These are phyloP conservation scores for Selenicereus undatus DNA, from an alignment of 148 eudicot species.

Conservation along the genomic window DNA sequence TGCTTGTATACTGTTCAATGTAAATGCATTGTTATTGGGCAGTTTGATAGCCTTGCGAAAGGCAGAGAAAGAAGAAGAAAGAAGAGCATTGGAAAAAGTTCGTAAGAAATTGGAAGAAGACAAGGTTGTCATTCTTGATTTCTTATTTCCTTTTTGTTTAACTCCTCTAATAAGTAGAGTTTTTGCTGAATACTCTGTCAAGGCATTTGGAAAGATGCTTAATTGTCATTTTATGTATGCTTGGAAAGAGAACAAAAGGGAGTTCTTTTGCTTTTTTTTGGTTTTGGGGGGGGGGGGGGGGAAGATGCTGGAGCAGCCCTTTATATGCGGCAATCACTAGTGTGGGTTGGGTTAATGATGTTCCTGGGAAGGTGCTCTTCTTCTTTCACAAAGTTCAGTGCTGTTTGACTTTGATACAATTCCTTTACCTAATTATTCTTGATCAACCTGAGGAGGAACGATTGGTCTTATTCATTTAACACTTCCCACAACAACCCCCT, in stretches of 20 bases:
- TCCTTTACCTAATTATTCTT: neutral
- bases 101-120: constrained; percentile 93
- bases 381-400: neutral
- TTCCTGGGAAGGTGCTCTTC: neutral
- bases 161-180: neutral
- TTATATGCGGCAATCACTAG: no score
- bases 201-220: neutral
- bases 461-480: neutral
- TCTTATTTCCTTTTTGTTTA: constrained; percentile 3
- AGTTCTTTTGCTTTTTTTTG: no score
- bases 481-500: neutral
- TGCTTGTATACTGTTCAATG: neutral
- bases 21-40: constrained; percentile 21
- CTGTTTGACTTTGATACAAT: neutral
- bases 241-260: no score
- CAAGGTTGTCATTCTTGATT: constrained; percentile 46
- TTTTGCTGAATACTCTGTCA: neutral
- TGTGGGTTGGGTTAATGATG: neutral
- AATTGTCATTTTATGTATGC: neutral
- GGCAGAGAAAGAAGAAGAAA: constrained; percentile 98
- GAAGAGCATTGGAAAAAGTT: constrained; percentile 84
- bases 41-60: constrained; percentile 83
- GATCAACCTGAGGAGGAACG: neutral
- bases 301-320: neutral
- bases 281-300: no score